phyloP scores from a whole-genome alignment of 2,329 filamentous ascomycete species.

The Epichloe brachyelytri region DNA sequence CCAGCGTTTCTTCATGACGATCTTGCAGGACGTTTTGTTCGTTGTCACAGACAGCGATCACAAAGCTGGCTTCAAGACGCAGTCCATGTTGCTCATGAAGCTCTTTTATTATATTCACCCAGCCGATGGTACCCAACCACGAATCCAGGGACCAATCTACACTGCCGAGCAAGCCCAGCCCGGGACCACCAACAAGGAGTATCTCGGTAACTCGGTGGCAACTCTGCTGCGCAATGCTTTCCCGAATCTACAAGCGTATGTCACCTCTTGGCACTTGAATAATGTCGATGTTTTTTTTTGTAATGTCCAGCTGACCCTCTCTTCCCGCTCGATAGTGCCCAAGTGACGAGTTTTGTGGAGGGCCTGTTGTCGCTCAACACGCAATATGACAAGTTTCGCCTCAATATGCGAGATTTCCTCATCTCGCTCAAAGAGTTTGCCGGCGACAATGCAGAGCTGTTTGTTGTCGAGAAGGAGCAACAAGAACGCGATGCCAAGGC shows the following conservation, averaged over 20 bases:
- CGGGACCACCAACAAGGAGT: constrained; percentile 83
- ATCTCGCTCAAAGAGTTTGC: constrained; percentile 96
- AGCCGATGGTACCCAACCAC: constrained; percentile 54
- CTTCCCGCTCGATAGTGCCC: constrained; percentile 38
- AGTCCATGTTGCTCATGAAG: constrained; percentile 82
- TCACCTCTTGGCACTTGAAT: constrained; percentile 11
- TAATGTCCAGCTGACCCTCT: constrained; percentile 20
- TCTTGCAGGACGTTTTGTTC: constrained; percentile 96
- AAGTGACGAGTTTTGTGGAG: constrained; percentile 84
- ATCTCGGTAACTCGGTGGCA: constrained; percentile 76
- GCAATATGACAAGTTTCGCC: constrained; percentile 87
- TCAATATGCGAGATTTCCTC: constrained; percentile 90
- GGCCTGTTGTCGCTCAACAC: constrained; percentile 80
- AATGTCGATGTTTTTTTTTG: neutral
- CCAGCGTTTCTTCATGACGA: constrained; percentile 91
- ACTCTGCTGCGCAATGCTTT: constrained; percentile 81
- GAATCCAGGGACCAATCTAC: constrained; percentile 90
- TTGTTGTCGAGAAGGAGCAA: constrained; percentile 87
- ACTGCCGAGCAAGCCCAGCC: constrained; percentile 65
- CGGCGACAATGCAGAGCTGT: constrained; percentile 89
- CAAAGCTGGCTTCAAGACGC: constrained; percentile 98
- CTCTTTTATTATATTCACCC: constrained; percentile 94
- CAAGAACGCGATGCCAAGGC: constrained; percentile 74
- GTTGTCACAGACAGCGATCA: constrained; percentile 95
- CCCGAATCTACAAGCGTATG: constrained; percentile 80